Conservation (phyloP, 331 rosid species). For the Malus hybrid region DNA sequence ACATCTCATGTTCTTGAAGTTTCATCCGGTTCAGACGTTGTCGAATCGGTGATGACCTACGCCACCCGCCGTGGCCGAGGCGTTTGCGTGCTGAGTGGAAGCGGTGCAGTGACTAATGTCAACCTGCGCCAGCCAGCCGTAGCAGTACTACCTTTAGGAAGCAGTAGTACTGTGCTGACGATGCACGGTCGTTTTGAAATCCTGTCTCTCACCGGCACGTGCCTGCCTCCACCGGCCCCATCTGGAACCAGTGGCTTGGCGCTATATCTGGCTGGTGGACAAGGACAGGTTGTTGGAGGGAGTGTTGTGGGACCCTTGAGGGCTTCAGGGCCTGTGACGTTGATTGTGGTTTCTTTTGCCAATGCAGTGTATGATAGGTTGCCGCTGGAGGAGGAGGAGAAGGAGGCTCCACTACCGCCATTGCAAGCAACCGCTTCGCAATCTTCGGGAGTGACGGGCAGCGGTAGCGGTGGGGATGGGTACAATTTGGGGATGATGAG, state of each 20-base stretch:
- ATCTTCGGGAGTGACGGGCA: slow-evolving; percentile 16
- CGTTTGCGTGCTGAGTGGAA: slow-evolving; percentile 27
- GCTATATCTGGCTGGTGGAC: slow-evolving; percentile 26
- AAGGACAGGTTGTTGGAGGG: slow-evolving; percentile 39
- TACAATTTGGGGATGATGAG: slow-evolving; percentile 15
- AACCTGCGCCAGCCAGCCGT: slow-evolving; percentile 23
- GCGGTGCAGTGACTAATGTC: slow-evolving; percentile 28
- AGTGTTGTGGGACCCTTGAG: slow-evolving; percentile 22
- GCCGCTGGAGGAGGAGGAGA: slow-evolving; percentile 24
- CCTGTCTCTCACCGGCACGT: slow-evolving; percentile 25
- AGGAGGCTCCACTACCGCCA: background rate
- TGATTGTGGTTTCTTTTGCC: slow-evolving; percentile 34
- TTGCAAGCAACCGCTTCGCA: slow-evolving; percentile 2
- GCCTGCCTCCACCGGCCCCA: slow-evolving; percentile 32
- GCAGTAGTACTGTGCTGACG: background rate
- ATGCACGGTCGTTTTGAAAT: slow-evolving; percentile 35
- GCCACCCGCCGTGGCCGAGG: slow-evolving; percentile 26
- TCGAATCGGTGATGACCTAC: slow-evolving; percentile 19
- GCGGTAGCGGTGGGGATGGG: slow-evolving; percentile 6
- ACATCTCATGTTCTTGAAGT: slow-evolving; percentile 30
- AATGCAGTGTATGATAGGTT: slow-evolving; percentile 33
- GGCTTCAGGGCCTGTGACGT: slow-evolving; percentile 31
- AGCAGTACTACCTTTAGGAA: background rate
- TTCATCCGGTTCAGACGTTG: slow-evolving; percentile 25
- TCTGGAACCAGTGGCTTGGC: slow-evolving; percentile 28